Evolutionary conservation across 306 rosid species (phyloP).

Genomic region (Canavalia ensiformis): DNA sequence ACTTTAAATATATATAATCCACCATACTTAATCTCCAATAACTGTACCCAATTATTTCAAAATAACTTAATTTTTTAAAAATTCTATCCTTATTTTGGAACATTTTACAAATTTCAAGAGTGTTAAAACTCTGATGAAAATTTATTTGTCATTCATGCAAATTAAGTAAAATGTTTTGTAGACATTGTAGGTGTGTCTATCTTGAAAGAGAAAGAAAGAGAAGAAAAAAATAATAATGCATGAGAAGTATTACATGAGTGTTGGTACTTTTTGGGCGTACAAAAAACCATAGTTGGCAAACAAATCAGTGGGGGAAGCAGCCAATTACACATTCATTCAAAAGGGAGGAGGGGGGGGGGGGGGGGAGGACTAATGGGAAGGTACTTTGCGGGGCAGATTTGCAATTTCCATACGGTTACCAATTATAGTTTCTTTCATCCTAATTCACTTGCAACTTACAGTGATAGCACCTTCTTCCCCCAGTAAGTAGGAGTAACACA

Average conservation of each 20-base stretch:
- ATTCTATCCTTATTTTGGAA: neutral
- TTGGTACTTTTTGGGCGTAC: no score
- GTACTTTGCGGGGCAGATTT: neutral
- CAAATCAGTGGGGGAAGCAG: neutral
- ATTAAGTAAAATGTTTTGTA: no score
- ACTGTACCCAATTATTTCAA: constrained; percentile 3
- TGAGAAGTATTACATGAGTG: no score
- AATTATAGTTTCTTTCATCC: neutral
- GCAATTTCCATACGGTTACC: neutral
- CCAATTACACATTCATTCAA: neutral
- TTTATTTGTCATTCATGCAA: neutral
- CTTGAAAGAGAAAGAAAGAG: no score
- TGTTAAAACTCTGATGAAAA: constrained; percentile 6
- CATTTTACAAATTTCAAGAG: neutral
- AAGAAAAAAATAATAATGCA: no score
- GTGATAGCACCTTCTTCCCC: neutral
- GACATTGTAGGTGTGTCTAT: no score
- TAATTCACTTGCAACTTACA: constrained; percentile 4
- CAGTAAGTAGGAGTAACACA: neutral
- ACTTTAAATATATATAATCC: constrained; percentile 20
- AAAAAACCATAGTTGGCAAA: neutral
- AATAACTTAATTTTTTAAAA: neutral
- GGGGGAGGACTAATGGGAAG: neutral
- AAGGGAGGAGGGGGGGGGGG: neutral
- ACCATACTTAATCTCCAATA: constrained; percentile 26